Percentiles rank a stretch among this genome's conserved stretches.
Conservation (phyloP, 2,329 filamentous ascomycete species). For the Cercospora nicotianae region DNA sequence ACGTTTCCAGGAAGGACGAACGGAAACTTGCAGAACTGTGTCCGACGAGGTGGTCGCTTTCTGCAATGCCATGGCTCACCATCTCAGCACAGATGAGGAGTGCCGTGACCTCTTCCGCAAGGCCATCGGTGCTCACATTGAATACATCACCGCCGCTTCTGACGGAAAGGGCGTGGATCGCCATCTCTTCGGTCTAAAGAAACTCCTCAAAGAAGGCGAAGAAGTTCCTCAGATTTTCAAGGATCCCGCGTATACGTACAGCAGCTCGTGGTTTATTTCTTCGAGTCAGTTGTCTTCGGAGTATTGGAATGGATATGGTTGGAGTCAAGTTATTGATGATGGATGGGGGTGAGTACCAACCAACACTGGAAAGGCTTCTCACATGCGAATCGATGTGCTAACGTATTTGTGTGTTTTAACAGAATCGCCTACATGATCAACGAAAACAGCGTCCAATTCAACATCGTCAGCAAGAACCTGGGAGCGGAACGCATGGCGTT, state of each 20-base stretch:
- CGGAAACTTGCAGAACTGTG: conserved; percentile 90
- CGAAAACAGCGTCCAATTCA: conserved; percentile 98
- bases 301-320: conserved; percentile 98
- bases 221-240: conserved; percentile 78
- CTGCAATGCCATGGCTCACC: conserved; percentile 81
- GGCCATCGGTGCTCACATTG: conserved; percentile 76
- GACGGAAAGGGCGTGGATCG: conserved; percentile 94
- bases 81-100: conserved; percentile 61
- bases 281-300: conserved; percentile 89
- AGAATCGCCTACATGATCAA: conserved; percentile 99
- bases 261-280: conserved; percentile 82
- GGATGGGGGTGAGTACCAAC: no score
- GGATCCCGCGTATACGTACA: conserved; percentile 84
- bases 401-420: conserved; percentile 17
- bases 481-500: conserved; percentile 92
- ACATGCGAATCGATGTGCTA: no score
- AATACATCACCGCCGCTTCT: conserved; percentile 86
- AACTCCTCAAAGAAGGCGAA: conserved; percentile 77
- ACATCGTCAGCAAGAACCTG: conserved; percentile 90
- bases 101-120: conserved; percentile 75
- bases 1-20: conserved; percentile 93
- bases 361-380: no score
- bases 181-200: conserved; percentile 96
- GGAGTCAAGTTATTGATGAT: conserved; percentile 94
- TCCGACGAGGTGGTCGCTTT: conserved; percentile 90